Conservation (phyloP, 75 land plant genomes). For the Chamaecyparis obtusa region DNA sequence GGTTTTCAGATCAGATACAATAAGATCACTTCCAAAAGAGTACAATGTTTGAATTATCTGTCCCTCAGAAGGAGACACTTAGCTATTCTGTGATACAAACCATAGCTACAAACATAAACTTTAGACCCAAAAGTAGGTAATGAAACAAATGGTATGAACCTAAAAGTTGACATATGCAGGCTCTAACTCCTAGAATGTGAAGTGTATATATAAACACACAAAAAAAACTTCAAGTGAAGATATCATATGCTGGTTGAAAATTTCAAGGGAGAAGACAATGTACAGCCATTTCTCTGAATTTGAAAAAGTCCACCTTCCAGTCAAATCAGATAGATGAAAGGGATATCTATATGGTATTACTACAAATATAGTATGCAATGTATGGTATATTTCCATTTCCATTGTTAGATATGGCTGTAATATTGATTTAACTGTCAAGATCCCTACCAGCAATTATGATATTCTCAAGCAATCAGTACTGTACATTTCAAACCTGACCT, state of each 20-base stretch:
- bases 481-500: conserved; percentile 41
- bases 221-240: neutral
- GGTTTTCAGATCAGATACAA: neutral
- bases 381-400: neutral
- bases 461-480: neutral
- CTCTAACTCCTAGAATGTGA: neutral
- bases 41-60: neutral
- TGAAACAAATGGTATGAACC: neutral
- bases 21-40: neutral
- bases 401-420: neutral
- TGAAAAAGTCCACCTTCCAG: neutral
- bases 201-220: neutral
- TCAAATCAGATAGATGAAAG: neutral
- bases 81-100: neutral
- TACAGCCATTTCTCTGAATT: neutral
- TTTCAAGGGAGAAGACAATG: neutral
- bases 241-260: neutral
- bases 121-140: neutral
- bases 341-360: neutral
- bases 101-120: neutral
- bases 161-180: neutral
- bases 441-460: neutral
- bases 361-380: neutral
- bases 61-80: neutral
- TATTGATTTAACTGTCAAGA: neutral